Conservation (phyloP, 306 rosid genomes). For the Dalbergia cochinchinensis region DNA sequence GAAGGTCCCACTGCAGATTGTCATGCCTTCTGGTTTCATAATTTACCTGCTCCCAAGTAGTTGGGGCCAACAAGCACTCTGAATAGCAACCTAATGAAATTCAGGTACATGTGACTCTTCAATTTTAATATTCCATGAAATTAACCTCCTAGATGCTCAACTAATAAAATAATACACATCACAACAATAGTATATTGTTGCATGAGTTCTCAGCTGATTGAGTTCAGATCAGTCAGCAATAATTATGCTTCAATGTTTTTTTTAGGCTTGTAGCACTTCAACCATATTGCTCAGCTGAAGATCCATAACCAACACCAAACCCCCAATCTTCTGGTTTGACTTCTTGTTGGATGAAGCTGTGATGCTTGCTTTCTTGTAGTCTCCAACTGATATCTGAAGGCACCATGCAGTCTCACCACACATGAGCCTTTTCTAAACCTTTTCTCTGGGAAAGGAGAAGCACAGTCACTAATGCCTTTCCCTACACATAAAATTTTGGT, state of each 20-base stretch:
- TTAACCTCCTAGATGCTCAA: no score
- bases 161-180: no score
- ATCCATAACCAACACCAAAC: not conserved
- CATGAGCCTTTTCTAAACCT: constrained; percentile 53
- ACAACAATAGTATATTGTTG: no score
- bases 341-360: not conserved
- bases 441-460: constrained; percentile 41
- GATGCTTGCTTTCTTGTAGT: not conserved
- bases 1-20: not conserved
- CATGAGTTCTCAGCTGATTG: no score
- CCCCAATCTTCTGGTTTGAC: constrained; percentile 52
- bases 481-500: no score
- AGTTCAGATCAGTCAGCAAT: not conserved
- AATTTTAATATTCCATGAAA: no score
- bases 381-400: constrained; percentile 27
- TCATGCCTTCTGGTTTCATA: not conserved
- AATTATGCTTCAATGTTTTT: not conserved
- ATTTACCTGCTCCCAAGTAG: constrained; percentile 11
- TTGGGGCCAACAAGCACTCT: not conserved
- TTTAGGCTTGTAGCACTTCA: not conserved
- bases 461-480: constrained; percentile 21
- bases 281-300: not conserved
- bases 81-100: not conserved
- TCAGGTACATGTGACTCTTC: not conserved
- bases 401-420: constrained; percentile 45